Conservation (phyloP, 345 rosid genomes). For the Odontarrhena argentea region DNA sequence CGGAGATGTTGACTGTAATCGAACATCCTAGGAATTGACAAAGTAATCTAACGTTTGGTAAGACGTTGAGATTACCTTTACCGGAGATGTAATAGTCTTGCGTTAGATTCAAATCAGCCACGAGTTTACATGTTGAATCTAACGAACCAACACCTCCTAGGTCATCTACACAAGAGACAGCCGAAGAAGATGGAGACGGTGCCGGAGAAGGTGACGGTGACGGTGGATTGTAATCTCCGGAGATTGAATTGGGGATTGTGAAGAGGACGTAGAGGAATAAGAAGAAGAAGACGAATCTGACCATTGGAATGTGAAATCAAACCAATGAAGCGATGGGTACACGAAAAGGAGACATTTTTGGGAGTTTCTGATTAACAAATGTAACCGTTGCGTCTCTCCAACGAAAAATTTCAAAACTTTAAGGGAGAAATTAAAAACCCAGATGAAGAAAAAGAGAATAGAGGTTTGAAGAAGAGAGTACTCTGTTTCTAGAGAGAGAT, state of each 20-base stretch:
- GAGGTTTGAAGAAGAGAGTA: constrained; percentile 11
- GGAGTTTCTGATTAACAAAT: not conserved
- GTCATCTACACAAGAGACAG: constrained; percentile 69
- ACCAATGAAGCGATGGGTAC: constrained; percentile 1
- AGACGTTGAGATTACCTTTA: constrained; percentile 68
- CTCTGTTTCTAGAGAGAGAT: constrained; percentile 29
- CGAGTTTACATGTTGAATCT: constrained; percentile 83
- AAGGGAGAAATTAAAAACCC: not conserved
- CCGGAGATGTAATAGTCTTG: constrained; percentile 71
- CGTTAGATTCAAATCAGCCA: constrained; percentile 78
- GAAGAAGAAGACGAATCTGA: constrained; percentile 31
- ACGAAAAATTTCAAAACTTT: not conserved
- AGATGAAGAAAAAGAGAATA: not conserved
- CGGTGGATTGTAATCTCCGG: constrained; percentile 75
- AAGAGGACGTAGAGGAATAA: constrained; percentile 13
- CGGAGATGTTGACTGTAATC: constrained; percentile 63
- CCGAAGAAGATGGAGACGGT: constrained; percentile 60
- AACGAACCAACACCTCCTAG: constrained; percentile 83
- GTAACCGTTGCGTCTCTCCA: constrained; percentile 34
- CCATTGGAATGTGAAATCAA: constrained; percentile 13
- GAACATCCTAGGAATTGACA: constrained; percentile 66
- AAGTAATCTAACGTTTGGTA: constrained; percentile 63
- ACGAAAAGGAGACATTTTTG: constrained; percentile 13
- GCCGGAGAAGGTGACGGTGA: constrained; percentile 74
- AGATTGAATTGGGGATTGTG: constrained; percentile 24